These are phyloP conservation scores for Pseudocercospora macadamiae DNA, from an alignment of 2,329 filamentous ascomycete genomes.

Conservation along the genomic window DNA sequence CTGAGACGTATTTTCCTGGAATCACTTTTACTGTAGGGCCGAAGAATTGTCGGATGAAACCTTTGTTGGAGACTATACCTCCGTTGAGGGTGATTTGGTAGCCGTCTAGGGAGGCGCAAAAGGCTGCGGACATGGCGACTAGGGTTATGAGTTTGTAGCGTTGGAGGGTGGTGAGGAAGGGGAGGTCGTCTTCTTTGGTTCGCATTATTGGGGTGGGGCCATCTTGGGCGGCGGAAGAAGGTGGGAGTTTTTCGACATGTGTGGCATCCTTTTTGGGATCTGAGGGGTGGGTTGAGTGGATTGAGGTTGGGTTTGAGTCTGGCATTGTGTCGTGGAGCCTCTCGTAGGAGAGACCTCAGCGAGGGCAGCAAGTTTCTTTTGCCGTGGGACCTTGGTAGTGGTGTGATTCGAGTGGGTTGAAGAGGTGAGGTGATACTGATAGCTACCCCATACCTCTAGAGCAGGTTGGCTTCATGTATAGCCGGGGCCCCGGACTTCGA, in stretches of 20 bases:
- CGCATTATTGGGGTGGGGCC: conserved; percentile 1
- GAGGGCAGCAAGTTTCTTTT: too few relatives aligned
- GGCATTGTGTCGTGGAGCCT: too few relatives aligned
- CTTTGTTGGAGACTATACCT: conserved; percentile 45
- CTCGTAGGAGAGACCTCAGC: too few relatives aligned
- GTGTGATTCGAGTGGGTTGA: too few relatives aligned
- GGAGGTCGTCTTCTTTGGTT: conserved; percentile 39
- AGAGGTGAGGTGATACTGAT: neutral
- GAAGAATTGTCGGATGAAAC: conserved; percentile 45
- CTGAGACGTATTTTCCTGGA: conserved; percentile 42
- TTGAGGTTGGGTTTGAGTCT: neutral
- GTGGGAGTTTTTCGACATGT: neutral
- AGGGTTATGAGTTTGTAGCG: conserved; percentile 41
- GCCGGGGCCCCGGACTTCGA: neutral
- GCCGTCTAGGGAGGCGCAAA: conserved; percentile 48
- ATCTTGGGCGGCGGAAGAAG: neutral
- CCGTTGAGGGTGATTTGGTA: conserved; percentile 45
- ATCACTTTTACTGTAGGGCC: conserved; percentile 39
- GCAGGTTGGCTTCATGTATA: neutral
- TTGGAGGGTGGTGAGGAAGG: conserved; percentile 43
- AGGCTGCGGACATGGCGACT: conserved; percentile 48
- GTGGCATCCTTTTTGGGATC: neutral
- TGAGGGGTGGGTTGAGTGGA: neutral
- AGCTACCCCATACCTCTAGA: neutral
- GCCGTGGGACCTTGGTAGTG: too few relatives aligned